phyloP scores from a whole-genome alignment of 1,139 yeast genomes.

The Oligophagozyma castellii region DNA sequence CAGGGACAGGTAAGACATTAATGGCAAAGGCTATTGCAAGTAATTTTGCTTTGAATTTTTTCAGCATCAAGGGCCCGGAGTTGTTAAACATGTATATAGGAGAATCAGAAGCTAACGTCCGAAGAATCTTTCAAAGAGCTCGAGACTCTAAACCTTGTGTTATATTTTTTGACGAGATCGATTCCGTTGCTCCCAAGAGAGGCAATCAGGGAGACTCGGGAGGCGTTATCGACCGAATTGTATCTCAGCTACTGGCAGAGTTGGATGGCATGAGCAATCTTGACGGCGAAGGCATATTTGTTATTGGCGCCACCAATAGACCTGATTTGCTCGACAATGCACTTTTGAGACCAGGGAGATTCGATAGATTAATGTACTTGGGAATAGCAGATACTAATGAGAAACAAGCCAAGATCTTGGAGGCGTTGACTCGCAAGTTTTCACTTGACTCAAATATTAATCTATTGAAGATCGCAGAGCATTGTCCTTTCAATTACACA shows the following conservation, averaged over 20 bases:
- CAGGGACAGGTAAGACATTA: constrained; percentile 94
- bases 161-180: constrained; percentile 91
- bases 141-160: constrained; percentile 97
- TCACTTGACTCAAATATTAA: constrained; percentile 47
- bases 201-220: constrained; percentile 98
- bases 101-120: constrained; percentile 93
- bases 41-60: constrained; percentile 81
- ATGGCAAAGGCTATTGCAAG: constrained; percentile 95
- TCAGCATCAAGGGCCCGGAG: constrained; percentile 94
- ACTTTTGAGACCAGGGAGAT: constrained; percentile 84
- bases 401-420: constrained; percentile 73
- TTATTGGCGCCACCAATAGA: constrained; percentile 93
- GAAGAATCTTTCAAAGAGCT: constrained; percentile 86
- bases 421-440: constrained; percentile 82
- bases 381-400: constrained; percentile 89
- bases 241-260: constrained; percentile 86
- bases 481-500: constrained; percentile 79
- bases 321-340: constrained; percentile 95
- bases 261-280: constrained; percentile 90
- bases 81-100: constrained; percentile 94
- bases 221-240: constrained; percentile 97
- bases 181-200: constrained; percentile 94
- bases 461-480: constrained; percentile 44
- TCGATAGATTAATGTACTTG: constrained; percentile 84
- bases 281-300: constrained; percentile 86